Percentiles rank a stretch among this genome's conserved stretches.
phyloP scores from a whole-genome alignment of 2,329 filamentous ascomycete species.

The Ascochyta rabiei region DNA sequence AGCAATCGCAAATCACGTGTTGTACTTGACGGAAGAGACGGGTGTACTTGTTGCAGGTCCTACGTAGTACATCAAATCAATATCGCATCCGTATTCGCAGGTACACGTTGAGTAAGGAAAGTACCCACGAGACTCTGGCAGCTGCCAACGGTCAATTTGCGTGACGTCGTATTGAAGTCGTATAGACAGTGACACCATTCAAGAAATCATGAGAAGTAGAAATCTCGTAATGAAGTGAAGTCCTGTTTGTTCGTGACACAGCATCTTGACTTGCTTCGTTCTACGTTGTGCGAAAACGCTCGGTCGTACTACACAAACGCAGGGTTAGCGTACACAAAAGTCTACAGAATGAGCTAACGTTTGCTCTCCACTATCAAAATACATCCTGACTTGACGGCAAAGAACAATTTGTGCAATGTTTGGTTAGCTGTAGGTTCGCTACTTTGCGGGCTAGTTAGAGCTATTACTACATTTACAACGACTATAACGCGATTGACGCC shows the following conservation, averaged over 20 bases:
- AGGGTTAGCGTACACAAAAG: not conserved
- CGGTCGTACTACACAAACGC: not conserved
- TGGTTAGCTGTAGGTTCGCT: not conserved
- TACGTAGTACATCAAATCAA: not conserved
- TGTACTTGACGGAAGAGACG: not conserved
- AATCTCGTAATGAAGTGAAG: not conserved
- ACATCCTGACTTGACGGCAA: not conserved
- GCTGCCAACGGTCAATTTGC: not conserved
- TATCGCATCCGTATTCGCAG: conserved; percentile 5
- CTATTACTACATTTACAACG: too few relatives aligned
- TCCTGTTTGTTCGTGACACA: not conserved
- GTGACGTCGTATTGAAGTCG: not conserved
- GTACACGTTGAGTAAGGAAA: not conserved
- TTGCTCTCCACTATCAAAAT: too few relatives aligned
- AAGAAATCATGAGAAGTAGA: not conserved
- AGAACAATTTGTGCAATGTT: not conserved
- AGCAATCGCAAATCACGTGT: conserved; percentile 14
- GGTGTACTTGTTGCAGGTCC: not conserved
- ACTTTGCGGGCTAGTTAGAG: not conserved
- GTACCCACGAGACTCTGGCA: not conserved
- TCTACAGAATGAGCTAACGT: not conserved
- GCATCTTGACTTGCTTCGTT: not conserved
- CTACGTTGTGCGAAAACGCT: conserved; percentile 10
- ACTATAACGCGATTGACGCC: too few relatives aligned
- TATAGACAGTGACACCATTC: not conserved